These are phyloP conservation scores for Heliamphora exappendiculata DNA, from an alignment of 148 eudicot genomes.

Conservation along the genomic window DNA sequence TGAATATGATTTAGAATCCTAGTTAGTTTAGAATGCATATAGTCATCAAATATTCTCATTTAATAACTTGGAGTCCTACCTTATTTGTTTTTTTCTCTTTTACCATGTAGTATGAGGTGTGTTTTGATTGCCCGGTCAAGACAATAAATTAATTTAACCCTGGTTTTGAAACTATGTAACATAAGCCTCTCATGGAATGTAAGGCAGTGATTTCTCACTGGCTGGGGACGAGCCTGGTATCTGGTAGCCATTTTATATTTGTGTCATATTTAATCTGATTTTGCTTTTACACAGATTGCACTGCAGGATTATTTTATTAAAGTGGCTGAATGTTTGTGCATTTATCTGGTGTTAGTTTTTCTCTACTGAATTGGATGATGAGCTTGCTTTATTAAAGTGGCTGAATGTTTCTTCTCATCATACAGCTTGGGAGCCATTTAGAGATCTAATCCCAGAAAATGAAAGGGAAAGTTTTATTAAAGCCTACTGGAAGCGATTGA, in stretches of 20 bases:
- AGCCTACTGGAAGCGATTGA: conserved; percentile 86
- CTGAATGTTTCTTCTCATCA: conserved; percentile 8
- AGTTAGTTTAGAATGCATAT: too few species aligned
- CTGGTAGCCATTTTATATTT: neutral
- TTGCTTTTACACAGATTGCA: neutral
- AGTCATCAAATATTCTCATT: too few species aligned
- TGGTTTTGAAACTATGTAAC: neutral
- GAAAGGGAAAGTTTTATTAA: conserved; percentile 72
- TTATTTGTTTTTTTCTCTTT: too few species aligned
- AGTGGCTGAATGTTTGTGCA: neutral
- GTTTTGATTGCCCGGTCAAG: neutral
- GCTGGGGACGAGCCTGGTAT: neutral
- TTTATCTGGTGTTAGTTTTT: neutral
- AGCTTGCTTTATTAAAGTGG: conserved; percentile 1
- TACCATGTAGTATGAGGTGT: neutral
- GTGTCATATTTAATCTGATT: too few species aligned
- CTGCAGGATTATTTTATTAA: neutral
- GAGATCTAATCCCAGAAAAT: conserved; percentile 92
- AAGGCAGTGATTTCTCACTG: neutral
- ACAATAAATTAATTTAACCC: neutral
- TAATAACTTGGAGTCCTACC: too few species aligned
- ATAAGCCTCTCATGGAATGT: neutral
- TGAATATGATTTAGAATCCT: too few species aligned
- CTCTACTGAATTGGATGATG: neutral
- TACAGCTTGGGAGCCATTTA: conserved; percentile 92